A percentile compares a stretch with the other conserved stretches of the same genome.
Evolutionary conservation across 2,329 filamentous ascomycete genomes (phyloP).

Genomic region (Talaromyces sp.): DNA sequence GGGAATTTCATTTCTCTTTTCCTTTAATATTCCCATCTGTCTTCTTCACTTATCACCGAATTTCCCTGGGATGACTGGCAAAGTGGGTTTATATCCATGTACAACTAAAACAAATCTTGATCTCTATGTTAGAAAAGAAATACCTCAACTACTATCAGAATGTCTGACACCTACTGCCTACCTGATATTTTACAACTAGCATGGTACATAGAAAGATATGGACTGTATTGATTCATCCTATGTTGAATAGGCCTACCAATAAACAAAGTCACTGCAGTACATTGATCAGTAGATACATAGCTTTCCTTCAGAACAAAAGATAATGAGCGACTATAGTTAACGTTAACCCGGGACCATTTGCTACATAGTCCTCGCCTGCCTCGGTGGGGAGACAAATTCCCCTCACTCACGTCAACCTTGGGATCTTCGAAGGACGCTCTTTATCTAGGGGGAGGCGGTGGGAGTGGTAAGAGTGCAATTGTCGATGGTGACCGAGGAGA

Average conservation of each 20-base stretch:
- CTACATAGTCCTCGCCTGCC: neutral
- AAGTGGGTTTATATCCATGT: neutral
- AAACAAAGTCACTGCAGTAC: neutral
- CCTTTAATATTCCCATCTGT: neutral
- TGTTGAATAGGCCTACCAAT: neutral
- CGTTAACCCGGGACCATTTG: neutral
- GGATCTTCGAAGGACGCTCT: no score
- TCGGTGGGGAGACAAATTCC: neutral
- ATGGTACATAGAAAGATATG: neutral
- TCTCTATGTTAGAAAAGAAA: neutral
- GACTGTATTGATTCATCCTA: neutral
- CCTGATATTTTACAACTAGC: neutral
- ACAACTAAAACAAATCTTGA: neutral
- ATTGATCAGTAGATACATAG: neutral
- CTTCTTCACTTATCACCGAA: neutral
- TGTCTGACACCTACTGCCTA: neutral
- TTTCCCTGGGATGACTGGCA: neutral
- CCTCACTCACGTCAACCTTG: neutral
- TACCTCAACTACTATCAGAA: neutral
- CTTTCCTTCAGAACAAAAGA: neutral
- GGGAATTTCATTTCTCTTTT: neutral
- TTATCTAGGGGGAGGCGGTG: no score
- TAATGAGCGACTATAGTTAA: neutral
- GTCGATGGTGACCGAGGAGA: neutral
- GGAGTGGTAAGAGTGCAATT: neutral